Conservation (phyloP, 2,329 filamentous ascomycete genomes). For the Hypomyces rosellus region DNA sequence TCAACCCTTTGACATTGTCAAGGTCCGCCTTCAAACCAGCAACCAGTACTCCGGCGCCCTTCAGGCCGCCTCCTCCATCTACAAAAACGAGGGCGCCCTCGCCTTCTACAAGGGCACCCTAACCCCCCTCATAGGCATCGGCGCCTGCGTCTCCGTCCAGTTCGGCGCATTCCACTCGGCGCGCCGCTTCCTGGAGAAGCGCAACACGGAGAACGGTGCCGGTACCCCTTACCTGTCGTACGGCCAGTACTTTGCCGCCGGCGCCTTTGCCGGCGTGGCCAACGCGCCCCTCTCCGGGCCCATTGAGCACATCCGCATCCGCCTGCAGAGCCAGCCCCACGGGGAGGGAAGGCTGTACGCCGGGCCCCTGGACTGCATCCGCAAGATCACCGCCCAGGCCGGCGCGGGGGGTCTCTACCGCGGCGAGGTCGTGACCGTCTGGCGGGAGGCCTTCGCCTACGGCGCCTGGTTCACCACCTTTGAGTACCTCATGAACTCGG, state of each 20-base stretch:
- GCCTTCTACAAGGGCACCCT: constrained; percentile 99
- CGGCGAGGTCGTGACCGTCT: constrained; percentile 76
- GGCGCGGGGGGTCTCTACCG: constrained; percentile 70
- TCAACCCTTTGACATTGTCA: constrained; percentile 84
- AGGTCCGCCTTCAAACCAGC: constrained; percentile 91
- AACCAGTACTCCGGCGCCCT: constrained; percentile 74
- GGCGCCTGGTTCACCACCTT: constrained; percentile 93
- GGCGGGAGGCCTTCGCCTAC: constrained; percentile 90
- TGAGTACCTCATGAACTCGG: constrained; percentile 91
- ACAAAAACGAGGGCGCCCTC: constrained; percentile 75
- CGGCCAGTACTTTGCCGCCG: constrained; percentile 80
- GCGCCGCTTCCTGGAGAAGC: constrained; percentile 74
- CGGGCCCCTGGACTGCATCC: constrained; percentile 85
- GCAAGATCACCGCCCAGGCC: constrained; percentile 63
- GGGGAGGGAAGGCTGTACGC: constrained; percentile 69
- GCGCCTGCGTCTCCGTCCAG: constrained; percentile 96
- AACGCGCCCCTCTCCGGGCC: constrained; percentile 85
- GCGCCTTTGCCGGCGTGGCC: constrained; percentile 85
- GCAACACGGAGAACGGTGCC: constrained; percentile 58
- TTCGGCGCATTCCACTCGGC: constrained; percentile 96
- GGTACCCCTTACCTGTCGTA: constrained; percentile 60
- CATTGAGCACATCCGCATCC: constrained; percentile 95
- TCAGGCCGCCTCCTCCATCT: constrained; percentile 75
- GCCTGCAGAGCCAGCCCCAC: constrained; percentile 93
- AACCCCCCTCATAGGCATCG: constrained; percentile 90